Base-by-base conservation (phyloP, 2,329 filamentous ascomycete species). In the Microcyclospora tardicrescens region DNA sequence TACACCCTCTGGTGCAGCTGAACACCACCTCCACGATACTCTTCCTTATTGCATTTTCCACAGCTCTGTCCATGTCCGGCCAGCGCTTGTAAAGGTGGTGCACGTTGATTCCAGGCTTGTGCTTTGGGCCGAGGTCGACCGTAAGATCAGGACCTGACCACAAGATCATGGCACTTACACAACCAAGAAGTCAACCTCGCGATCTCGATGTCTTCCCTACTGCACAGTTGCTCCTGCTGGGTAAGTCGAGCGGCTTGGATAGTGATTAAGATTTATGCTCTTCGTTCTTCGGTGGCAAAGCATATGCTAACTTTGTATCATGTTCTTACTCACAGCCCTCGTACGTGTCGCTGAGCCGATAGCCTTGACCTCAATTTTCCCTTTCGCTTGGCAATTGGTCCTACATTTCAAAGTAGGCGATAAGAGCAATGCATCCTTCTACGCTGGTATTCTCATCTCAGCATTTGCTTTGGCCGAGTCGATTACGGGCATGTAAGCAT, bases 271-370 rank as follows among this genome's bases (percentile, higher is more conserved):
- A 28, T 35, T 2, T 8, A 12, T 9, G 19, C n/a, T n/a, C 10
- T 13, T 13, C 29, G n/a, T 6, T 19, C 13, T 19, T 10, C 10
- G 31, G 28, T n/a, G 3, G 16, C 14, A 13, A n/a, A 28, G 10
- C 29, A 16, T 27, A 35, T 38, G 35, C 34, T 41, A 36, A 43
- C 33, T 5, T 19, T 3, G n/a, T 35, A 6, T 36, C 10, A 27
- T n/a, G 5, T 14, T 12, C 15, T 9, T 16, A 5, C 35, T 32
- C 28, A 19, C 52, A 93, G 86, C 85, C 59, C 84, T 94, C 68
- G 87, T 93, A 57, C 84, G 87, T 46, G 76, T 95, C 49, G 84
- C 86, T 38, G 87, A 95, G 62, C 87, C 87, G 15, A 89, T 95
- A 52, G 86, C 87, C 36, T 73, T 95, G 47, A 94, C 86, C 1